A percentile compares a stretch with the other conserved stretches of the same genome.
Evolutionary conservation across 805 yeast genomes (phyloP).

Genomic region (Zygosaccharomyces gambellarensis): DNA sequence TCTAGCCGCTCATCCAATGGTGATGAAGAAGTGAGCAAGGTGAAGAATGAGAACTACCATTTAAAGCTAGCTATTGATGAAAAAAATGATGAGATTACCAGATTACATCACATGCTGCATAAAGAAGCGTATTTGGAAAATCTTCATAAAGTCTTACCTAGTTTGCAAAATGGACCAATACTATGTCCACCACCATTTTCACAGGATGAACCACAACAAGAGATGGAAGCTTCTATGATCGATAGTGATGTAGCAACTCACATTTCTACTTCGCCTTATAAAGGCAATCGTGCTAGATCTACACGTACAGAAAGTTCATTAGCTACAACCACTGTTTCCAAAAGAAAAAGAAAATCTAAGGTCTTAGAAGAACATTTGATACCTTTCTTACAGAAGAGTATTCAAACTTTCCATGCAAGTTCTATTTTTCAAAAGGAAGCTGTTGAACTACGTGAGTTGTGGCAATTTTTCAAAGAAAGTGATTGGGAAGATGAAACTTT

Average conservation of each 20-base stretch:
- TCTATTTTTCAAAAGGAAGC: constrained; percentile 22
- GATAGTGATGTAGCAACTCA: constrained; percentile 16
- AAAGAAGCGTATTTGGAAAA: constrained; percentile 7
- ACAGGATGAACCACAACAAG: constrained; percentile 1
- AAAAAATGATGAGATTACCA: constrained; percentile 18
- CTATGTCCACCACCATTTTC: background rate
- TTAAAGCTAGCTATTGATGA: constrained; percentile 21
- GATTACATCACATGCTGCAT: constrained; percentile 9
- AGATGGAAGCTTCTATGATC: constrained; percentile 1
- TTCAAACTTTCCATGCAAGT: constrained; percentile 20
- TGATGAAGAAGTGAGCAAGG: constrained; percentile 12
- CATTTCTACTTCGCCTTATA: constrained; percentile 23
- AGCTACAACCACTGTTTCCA: constrained; percentile 20
- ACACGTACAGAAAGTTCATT: constrained; percentile 20
- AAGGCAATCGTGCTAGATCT: constrained; percentile 13
- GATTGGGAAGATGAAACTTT: constrained; percentile 11
- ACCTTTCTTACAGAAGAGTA: constrained; percentile 22
- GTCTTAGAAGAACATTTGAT: constrained; percentile 18
- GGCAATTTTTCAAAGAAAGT: constrained; percentile 13
- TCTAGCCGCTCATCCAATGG: constrained; percentile 7
- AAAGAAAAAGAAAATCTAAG: constrained; percentile 14
- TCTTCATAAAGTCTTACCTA: constrained; percentile 4
- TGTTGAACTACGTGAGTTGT: constrained; percentile 10
- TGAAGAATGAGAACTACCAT: constrained; percentile 25
- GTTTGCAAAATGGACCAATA: constrained; percentile 1